Evolutionary conservation across 1,139 yeast species (phyloP), one percentile per base, ranked within the genome.

Genomic region (Suhomyces wounanorum): DNA sequence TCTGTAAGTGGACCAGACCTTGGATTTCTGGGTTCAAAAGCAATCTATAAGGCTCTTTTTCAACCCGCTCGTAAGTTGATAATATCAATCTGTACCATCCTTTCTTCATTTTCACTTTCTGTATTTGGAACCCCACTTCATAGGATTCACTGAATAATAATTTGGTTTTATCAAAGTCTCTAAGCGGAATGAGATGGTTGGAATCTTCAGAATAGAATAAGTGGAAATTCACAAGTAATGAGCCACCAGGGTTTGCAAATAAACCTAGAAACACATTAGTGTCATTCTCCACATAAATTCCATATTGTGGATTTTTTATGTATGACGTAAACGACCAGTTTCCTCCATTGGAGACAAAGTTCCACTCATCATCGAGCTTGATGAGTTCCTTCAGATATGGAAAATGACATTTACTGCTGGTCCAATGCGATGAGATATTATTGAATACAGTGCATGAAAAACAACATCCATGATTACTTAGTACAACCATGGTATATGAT

Each of bases 261-360:
- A 79, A 52, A 1, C 50, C 50, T 4, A 77, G 38, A 9, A 62
- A 45, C 0, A 71, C 14, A 39, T 62, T 48, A 13, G 59, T 23
- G 47, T 60, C 47, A 53, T 59, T 36, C 14, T 48, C 41, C 48
- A 68, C 59, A 52, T 60, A 58, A 63, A 70, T 47, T 41, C 70
- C 68, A 59, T 72, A 87, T 56, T 87, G 90, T 0, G 96, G 96
- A 57, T 88, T 89, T 38, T 70, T 64, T 35, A 79, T 68, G 58
- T 77, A 88, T 0, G 79, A 67, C 2, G 81, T 69, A 41, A 72
- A 56, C 0, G 79, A 59, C 81, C 84, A 81, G 55, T 77, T 79
- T 0, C 94, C 92, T 2, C 89, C 91, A 41, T 77, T 67, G 14
- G 67, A 66, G 1, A 66, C 65, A 1, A 63, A 59, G 13, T 67